These are phyloP conservation scores for Picochlorum costavermella DNA, from an alignment of 139 green algal genomes.

Conservation along the genomic window DNA sequence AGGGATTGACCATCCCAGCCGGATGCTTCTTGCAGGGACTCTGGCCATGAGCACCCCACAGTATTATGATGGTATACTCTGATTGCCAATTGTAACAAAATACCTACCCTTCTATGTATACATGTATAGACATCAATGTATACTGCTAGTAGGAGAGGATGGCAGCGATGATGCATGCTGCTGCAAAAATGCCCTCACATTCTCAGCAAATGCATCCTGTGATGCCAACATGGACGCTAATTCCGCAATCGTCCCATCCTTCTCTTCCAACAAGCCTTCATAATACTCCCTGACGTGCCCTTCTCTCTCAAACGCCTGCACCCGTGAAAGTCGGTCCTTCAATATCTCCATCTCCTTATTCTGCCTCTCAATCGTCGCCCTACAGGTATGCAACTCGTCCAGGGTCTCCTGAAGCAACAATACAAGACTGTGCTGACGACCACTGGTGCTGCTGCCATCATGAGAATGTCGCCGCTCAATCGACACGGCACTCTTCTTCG, in stretches of 20 bases:
- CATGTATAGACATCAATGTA: no score
- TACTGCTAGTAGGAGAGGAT: not conserved
- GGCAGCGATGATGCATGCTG: not conserved
- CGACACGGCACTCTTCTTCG: no score
- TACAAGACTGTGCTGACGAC: no score
- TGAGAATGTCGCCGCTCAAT: no score
- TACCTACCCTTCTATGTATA: not conserved
- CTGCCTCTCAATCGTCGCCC: no score
- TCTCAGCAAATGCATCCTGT: conserved; percentile 10
- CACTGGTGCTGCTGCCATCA: no score
- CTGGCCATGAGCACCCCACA: conserved; percentile 33
- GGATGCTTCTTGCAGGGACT: conserved; percentile 57
- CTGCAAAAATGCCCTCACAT: conserved; percentile 4
- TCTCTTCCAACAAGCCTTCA: conserved; percentile 1
- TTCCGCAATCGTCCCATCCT: conserved; percentile 1
- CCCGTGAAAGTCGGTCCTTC: no score
- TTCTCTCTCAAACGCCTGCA: no score
- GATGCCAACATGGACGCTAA: conserved; percentile 1
- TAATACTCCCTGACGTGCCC: not conserved
- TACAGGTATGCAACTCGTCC: no score
- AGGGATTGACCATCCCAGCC: conserved; percentile 57
- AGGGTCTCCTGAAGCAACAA: no score
- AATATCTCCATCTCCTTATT: no score
- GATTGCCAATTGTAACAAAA: no score
- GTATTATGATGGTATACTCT: conserved; percentile 9